These are phyloP conservation scores for Clarkia xantiana DNA, from an alignment of 345 rosid genomes.

Conservation along the genomic window DNA sequence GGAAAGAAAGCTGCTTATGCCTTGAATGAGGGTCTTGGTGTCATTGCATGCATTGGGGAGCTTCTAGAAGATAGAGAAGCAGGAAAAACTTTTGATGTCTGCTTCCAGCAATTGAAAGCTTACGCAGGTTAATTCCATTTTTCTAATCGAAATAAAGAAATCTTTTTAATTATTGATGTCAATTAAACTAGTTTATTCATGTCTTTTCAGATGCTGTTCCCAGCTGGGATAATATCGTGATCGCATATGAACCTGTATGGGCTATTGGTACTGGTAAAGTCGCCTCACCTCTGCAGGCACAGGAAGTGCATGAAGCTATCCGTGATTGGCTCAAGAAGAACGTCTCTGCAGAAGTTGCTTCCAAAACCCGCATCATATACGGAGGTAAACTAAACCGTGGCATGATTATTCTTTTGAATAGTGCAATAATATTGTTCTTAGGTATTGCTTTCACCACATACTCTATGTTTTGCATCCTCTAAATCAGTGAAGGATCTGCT, in stretches of 20 bases:
- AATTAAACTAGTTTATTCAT: background rate
- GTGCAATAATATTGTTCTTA: too few species aligned
- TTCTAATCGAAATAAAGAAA: background rate
- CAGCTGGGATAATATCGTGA: slow-evolving; percentile 79
- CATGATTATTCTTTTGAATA: too few species aligned
- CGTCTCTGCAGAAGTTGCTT: slow-evolving; percentile 78
- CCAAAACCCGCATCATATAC: slow-evolving; percentile 82
- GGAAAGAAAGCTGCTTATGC: slow-evolving; percentile 98
- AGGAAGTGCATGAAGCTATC: slow-evolving; percentile 81
- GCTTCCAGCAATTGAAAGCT: slow-evolving; percentile 81
- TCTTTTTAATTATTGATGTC: background rate
- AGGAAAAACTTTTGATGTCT: slow-evolving; percentile 90
- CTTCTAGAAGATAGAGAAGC: slow-evolving; percentile 83
- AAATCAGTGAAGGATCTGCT: background rate
- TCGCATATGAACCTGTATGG: slow-evolving; percentile 99
- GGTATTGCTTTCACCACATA: background rate
- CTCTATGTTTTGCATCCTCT: slow-evolving; percentile 2
- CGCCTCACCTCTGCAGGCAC: slow-evolving; percentile 89
- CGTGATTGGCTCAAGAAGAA: slow-evolving; percentile 92
- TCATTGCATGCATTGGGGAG: slow-evolving; percentile 93
- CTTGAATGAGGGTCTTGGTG: slow-evolving; percentile 73
- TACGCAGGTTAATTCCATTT: slow-evolving; percentile 44
- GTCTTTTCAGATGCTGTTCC: slow-evolving; percentile 58
- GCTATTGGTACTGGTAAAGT: slow-evolving; percentile 99
- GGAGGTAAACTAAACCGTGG: slow-evolving; percentile 58